A percentile compares a stretch with the other conserved stretches of the same genome.
phyloP scores from a whole-genome alignment of 495 filamentous ascomycete genomes.

The Lophium mytilinum region DNA sequence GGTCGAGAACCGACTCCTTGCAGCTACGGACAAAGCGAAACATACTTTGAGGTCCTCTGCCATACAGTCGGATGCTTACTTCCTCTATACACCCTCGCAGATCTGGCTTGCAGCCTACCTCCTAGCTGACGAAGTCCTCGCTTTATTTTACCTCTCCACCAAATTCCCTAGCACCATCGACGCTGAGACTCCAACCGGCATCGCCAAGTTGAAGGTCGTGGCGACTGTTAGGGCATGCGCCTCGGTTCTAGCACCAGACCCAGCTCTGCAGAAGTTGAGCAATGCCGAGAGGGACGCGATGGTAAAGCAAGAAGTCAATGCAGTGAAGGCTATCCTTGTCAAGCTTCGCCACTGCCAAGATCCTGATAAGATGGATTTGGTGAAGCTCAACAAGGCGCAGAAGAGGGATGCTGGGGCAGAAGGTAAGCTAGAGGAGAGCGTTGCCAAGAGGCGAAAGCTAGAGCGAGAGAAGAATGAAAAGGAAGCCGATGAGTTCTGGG shows the following conservation, averaged over 20 bases:
- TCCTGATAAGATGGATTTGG: slow-evolving; percentile 53
- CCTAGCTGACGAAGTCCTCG: slow-evolving; percentile 64
- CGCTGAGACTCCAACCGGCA: neutral
- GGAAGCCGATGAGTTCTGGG: slow-evolving; percentile 48
- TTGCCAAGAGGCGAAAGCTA: slow-evolving; percentile 54
- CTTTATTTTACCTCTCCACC: slow-evolving; percentile 60
- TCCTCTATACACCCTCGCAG: slow-evolving; percentile 90
- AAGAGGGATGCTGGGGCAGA: slow-evolving; percentile 40
- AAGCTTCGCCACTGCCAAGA: slow-evolving; percentile 76
- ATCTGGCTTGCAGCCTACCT: slow-evolving; percentile 78
- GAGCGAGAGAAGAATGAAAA: slow-evolving; percentile 40
- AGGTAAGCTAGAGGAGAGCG: slow-evolving; percentile 35
- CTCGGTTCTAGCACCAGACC: slow-evolving; percentile 26
- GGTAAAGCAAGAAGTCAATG: slow-evolving; percentile 25
- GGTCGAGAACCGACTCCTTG: slow-evolving; percentile 46
- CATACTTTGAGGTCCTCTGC: slow-evolving; percentile 69
- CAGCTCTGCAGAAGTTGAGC: slow-evolving; percentile 29
- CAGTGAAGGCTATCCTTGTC: slow-evolving; percentile 45
- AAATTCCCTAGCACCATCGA: slow-evolving; percentile 45
- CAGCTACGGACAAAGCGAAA: slow-evolving; percentile 62
- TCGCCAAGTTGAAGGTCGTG: slow-evolving; percentile 34
- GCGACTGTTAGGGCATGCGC: slow-evolving; percentile 39
- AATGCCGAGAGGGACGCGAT: slow-evolving; percentile 19
- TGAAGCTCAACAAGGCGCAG: slow-evolving; percentile 45
- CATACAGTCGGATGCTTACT: slow-evolving; percentile 84